Base-by-base conservation (phyloP, 805 yeast species). In the Candida maris region DNA sequence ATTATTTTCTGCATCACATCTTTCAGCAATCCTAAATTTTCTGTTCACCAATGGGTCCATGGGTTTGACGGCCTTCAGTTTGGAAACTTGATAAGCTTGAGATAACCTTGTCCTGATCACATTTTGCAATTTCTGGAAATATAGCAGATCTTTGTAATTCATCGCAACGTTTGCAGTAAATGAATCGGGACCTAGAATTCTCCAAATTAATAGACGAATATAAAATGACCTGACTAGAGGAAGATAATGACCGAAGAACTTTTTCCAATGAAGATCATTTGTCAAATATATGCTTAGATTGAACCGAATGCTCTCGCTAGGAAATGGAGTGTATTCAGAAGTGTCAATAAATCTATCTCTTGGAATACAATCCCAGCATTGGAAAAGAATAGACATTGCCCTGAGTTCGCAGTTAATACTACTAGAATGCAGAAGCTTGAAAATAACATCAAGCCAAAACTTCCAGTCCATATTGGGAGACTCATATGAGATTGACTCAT, bases 151-250 rank as follows among this genome's bases (percentile, higher is more conserved):
- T 21, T 42, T 34, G 22, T 42, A 48, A 13, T 44, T 45, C 30
- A 41, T 25, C 4, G 33, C 30, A 10, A 29, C 15, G 12, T 28
- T 42, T 12, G 36, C 27, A 21, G 33, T 34, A 3, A 50, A 14
- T 9, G 53, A 44, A 14, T 38, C 33, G 13, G 51, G 64, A 37
- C 41, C 80, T 64, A 54, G 63, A 57, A 29, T 57, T 44, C 85
- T 72, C 83, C 91, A 86, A 32, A 85, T 68, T 13, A 86, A 41
- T 16, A 86, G 65, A 27, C 88, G 65, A 32, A 74, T 66, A 55
- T 79, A 86, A 50, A 79, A 83, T 4, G 82, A 71, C 24, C 95
- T 65, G 17, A 85, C 79, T 13, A 85, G 57, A 3, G 95, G 88
- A 50, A 79, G 74, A 86, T 94, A 87, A 58, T 87, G 94, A 25